Percentiles rank a stretch among this genome's conserved stretches.
phyloP scores from a whole-genome alignment of 495 filamentous ascomycete species.

The Elaphomyces granulatus region DNA sequence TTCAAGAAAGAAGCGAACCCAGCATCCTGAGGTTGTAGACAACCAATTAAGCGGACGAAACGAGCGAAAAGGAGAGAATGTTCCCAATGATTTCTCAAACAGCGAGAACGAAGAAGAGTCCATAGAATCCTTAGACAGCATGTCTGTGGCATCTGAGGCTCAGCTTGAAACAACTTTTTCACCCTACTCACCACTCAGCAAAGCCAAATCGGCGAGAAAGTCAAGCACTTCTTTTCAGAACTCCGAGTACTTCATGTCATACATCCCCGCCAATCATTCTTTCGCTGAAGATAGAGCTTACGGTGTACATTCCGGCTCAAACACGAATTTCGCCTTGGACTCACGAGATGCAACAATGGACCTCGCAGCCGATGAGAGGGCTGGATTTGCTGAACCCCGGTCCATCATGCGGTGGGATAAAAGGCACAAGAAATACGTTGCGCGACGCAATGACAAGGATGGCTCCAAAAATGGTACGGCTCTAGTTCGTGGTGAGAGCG shows the following conservation, averaged over 20 bases:
- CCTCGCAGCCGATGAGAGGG: constrained; percentile 69
- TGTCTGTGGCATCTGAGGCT: constrained; percentile 52
- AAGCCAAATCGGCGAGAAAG: constrained; percentile 21
- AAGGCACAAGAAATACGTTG: constrained; percentile 88
- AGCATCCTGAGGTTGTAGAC: constrained; percentile 19
- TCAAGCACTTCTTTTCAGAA: constrained; percentile 48
- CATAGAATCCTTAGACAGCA: constrained; percentile 38
- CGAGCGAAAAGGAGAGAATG: constrained; percentile 20
- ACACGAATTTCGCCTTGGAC: constrained; percentile 63
- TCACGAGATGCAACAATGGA: constrained; percentile 81
- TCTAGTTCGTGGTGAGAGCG: constrained; percentile 78
- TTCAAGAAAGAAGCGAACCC: constrained; percentile 26
- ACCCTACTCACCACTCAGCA: constrained; percentile 30
- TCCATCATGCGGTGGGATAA: constrained; percentile 89
- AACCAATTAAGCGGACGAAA: constrained; percentile 14
- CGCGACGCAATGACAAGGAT: constrained; percentile 82
- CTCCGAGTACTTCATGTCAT: constrained; percentile 89
- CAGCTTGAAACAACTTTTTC: constrained; percentile 79
- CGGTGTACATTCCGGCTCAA: constrained; percentile 71
- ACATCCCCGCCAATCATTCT: constrained; percentile 62
- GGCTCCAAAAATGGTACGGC: constrained; percentile 63
- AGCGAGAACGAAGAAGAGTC: constrained; percentile 20
- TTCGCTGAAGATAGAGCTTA: constrained; percentile 80
- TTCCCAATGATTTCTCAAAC: constrained; percentile 19
- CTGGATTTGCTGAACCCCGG: constrained; percentile 56